Evolutionary conservation across 139 green algal genomes (phyloP), one percentile per base, ranked within the genome.

Genomic region (Nannochloris sp.): DNA sequence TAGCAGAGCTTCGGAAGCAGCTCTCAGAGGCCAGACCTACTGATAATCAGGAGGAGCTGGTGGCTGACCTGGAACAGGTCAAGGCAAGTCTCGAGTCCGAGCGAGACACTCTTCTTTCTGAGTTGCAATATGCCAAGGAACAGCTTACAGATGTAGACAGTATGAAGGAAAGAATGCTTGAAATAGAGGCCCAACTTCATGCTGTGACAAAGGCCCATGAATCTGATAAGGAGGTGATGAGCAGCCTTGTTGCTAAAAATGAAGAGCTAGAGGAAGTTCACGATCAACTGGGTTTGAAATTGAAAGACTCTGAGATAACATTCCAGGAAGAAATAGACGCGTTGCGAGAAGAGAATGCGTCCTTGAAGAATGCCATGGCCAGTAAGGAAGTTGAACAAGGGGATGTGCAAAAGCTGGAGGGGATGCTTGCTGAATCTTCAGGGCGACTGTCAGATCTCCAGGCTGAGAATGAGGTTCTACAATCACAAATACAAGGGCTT

Each of bases 341-440:
- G 26, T 63, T 45, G 70, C 56, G 59, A 53, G 30, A 11, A 53
- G 63, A 13, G 4, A 25, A 37, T 13, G 56, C 14, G 17, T 25
- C 17, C 10, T 8, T 62, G 56, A 23, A 62, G 12, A 44, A 11
- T 44, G 17, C 20, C 30, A 44, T 55, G 56, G 56, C 56, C 5
- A 23, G 20, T 20, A 62, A 62, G 2, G 9, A 20, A 20, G 56
- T 46, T 62, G 30, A 20, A n/a, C 10, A 3, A 46, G 17, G 6
- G 56, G 13, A 20, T 62, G 11, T 10, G n/a, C 17, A 44, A 20
- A 20, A 46, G 31, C 14, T 62, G 5, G 40, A 56, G 25, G 58
- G 1, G 30, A 30, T 57, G 16, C n/a, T 64, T 50, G 58, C 58
- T 64, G 58, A 53, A 64, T 25, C 58, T 30, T 31, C 56, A 64